Evolutionary conservation across 2,329 filamentous ascomycete genomes (phyloP).

Genomic region (Fusarium protoensiforme): DNA sequence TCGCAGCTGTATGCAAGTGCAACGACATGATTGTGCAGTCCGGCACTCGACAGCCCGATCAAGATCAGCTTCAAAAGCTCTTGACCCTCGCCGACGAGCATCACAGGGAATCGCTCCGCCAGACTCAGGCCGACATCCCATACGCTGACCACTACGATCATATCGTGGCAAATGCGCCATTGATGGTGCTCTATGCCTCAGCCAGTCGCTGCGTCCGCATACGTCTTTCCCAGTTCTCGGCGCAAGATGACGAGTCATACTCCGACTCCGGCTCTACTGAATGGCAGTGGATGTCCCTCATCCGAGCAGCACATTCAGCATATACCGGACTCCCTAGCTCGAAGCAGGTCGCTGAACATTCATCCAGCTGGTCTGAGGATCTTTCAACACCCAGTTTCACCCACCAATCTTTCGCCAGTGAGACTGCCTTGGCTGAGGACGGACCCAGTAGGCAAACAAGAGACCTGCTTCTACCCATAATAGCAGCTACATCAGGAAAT

Average conservation of each 20-base stretch:
- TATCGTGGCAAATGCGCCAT: constrained; percentile 45
- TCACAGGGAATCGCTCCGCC: constrained; percentile 51
- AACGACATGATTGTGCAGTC: constrained; percentile 44
- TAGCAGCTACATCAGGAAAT: constrained; percentile 8
- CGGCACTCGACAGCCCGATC: background rate
- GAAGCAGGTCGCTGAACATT: background rate
- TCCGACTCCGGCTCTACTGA: background rate
- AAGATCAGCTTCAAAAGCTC: constrained; percentile 20
- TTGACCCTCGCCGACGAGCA: constrained; percentile 49
- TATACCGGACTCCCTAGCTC: constrained; percentile 22
- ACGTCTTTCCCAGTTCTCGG: constrained; percentile 44
- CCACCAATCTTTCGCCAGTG: background rate
- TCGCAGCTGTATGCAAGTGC: constrained; percentile 54
- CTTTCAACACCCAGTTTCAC: background rate
- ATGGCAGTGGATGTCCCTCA: constrained; percentile 35
- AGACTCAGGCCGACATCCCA: constrained; percentile 49
- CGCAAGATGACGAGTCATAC: fast-evolving
- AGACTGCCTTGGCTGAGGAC: background rate
- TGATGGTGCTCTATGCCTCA: constrained; percentile 56
- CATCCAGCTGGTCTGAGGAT: background rate
- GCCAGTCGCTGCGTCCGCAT: constrained; percentile 52
- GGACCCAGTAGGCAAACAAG: constrained; percentile 13
- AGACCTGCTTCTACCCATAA: constrained; percentile 25
- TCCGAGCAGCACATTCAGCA: constrained; percentile 32
- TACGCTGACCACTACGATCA: constrained; percentile 43